A percentile compares a stretch with the other conserved stretches of the same genome.
These are phyloP conservation scores for Phytophthora ohioensis DNA, from an alignment of 352 stramenopile genomes.

Conservation along the genomic window DNA sequence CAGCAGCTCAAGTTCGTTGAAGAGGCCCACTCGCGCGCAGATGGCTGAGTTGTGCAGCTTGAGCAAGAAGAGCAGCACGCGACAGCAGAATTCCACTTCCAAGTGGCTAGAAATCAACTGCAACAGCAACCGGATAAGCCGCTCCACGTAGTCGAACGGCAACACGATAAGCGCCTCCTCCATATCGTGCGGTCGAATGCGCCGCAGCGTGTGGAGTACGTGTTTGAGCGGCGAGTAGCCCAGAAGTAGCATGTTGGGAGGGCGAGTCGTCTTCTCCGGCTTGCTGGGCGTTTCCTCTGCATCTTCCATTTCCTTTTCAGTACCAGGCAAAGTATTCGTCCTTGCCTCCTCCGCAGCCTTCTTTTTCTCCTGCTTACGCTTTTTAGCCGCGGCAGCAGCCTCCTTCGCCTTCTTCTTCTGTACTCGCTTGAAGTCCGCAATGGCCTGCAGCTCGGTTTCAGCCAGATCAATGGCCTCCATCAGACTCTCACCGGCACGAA, in stretches of 20 bases:
- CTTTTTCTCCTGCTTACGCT: constrained; percentile 49
- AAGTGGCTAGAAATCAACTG: constrained; percentile 88
- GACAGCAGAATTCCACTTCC: constrained; percentile 94
- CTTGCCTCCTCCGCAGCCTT: constrained; percentile 50
- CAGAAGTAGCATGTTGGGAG: constrained; percentile 95
- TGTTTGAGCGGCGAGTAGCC: constrained; percentile 95
- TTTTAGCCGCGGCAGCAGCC: constrained; percentile 70
- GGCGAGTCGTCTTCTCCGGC: constrained; percentile 54
- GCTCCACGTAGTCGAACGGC: constrained; percentile 96
- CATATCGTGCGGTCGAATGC: constrained; percentile 95
- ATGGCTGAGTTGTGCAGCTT: constrained; percentile 85
- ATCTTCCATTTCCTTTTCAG: constrained; percentile 33
- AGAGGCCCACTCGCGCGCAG: constrained; percentile 66
- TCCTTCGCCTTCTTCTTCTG: constrained; percentile 71
- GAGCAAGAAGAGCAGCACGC: constrained; percentile 78
- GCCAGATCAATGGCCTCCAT: constrained; percentile 96
- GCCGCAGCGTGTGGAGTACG: constrained; percentile 93
- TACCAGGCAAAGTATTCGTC: constrained; percentile 43
- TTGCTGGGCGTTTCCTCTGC: constrained; percentile 48
- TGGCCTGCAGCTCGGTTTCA: constrained; percentile 91
- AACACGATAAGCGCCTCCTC: constrained; percentile 98
- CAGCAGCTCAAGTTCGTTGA: constrained; percentile 83
- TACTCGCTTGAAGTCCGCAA: constrained; percentile 74
- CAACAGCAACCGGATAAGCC: constrained; percentile 93
- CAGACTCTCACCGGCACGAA: constrained; percentile 91